A percentile compares a stretch with the other conserved stretches of the same genome.
phyloP scores from a whole-genome alignment of 805 yeast genomes.

The Nakazawaea ambrosiae region DNA sequence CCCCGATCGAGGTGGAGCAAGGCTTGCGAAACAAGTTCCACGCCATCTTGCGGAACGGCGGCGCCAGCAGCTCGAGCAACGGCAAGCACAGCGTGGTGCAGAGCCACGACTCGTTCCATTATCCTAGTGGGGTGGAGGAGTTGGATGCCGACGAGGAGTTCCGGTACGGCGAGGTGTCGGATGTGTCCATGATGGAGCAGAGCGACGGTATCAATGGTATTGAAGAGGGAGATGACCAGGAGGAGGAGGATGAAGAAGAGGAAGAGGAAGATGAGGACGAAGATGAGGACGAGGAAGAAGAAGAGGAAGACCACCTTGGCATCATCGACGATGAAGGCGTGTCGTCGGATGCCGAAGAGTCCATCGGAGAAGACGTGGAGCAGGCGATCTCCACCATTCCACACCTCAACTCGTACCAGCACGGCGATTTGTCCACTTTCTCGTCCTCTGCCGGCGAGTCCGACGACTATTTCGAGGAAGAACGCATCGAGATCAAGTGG shows the following conservation, averaged over 20 bases:
- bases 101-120: neutral
- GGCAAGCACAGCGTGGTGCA: neutral
- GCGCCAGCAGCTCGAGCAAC: neutral
- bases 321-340: constrained; percentile 12
- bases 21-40: constrained; percentile 3
- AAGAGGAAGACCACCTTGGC: constrained; percentile 13
- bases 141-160: neutral
- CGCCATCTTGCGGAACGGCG: neutral
- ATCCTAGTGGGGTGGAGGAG: too few species aligned
- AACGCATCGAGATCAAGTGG: constrained; percentile 8
- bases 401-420: neutral
- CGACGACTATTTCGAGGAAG: too few species aligned
- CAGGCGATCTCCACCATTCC: constrained; percentile 7
- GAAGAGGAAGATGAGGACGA: constrained; percentile 19
- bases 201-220: neutral
- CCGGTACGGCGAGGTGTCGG: neutral
- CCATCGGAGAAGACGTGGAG: constrained; percentile 27
- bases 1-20: constrained; percentile 5
- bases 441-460: too few species aligned
- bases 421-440: neutral
- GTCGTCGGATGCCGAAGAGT: constrained; percentile 18
- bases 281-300: constrained; percentile 23
- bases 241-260: constrained; percentile 15
- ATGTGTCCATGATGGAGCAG: neutral
- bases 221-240: neutral